Percentiles rank a stretch among this genome's conserved stretches.
Conservation (phyloP, 495 filamentous ascomycete genomes). For the Aspergillus diversus region DNA sequence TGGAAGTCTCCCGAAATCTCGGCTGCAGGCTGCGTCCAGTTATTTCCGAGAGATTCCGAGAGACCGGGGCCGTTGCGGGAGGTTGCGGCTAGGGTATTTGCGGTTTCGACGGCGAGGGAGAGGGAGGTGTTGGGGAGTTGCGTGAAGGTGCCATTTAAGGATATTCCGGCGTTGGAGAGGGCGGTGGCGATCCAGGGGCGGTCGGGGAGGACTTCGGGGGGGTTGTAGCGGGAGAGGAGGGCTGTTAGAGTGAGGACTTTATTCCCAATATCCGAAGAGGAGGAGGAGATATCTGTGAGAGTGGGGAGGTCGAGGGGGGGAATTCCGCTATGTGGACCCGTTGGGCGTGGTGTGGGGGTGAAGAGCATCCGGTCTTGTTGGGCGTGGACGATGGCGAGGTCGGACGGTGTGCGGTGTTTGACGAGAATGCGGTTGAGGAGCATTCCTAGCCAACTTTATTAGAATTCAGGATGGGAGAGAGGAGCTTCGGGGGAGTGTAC, state of each 20-base stretch:
- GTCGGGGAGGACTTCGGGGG: neutral
- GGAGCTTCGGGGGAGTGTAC: neutral
- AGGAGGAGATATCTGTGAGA: neutral
- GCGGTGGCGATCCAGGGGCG: neutral
- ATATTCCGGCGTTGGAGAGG: neutral
- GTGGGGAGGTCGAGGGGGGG: neutral
- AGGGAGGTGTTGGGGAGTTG: neutral
- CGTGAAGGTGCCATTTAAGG: neutral
- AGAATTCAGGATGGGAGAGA: neutral
- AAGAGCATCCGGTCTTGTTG: constrained; percentile 1
- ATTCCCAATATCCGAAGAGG: neutral
- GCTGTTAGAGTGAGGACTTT: neutral
- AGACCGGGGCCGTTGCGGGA: neutral
- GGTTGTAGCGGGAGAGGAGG: neutral
- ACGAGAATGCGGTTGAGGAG: constrained; percentile 2
- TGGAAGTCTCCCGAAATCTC: neutral
- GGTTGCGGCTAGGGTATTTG: neutral
- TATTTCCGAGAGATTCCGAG: neutral
- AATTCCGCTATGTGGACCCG: neutral
- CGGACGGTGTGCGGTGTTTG: neutral
- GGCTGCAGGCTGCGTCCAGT: neutral
- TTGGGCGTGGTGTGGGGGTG: neutral
- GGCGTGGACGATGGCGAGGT: neutral
- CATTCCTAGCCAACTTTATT: neutral
- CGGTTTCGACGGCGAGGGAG: neutral